phyloP scores from a whole-genome alignment of 345 rosid genomes.

The Kandelia obovata region DNA sequence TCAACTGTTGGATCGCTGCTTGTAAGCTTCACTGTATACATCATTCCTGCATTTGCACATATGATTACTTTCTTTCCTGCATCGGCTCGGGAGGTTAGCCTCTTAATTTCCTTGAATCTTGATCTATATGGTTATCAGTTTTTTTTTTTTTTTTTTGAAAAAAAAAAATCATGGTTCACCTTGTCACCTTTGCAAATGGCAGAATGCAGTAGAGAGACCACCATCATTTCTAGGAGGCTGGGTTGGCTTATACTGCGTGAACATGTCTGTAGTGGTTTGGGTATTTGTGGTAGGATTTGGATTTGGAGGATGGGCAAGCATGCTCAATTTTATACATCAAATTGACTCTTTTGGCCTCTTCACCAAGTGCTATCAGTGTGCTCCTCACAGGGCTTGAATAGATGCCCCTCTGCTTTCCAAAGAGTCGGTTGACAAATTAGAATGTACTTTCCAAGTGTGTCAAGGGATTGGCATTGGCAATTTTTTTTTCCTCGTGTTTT shows the following conservation, averaged over 20 bases:
- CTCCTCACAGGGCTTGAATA: slow-evolving; percentile 59
- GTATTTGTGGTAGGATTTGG: slow-evolving; percentile 90
- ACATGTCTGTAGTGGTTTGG: slow-evolving; percentile 84
- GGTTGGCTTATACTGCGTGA: slow-evolving; percentile 66
- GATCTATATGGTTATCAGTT: neutral
- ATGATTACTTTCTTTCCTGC: slow-evolving; percentile 85
- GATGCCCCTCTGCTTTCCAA: neutral
- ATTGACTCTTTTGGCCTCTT: slow-evolving; percentile 78
- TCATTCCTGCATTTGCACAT: slow-evolving; percentile 86
- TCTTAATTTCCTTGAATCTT: neutral
- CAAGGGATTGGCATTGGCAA: slow-evolving; percentile 45
- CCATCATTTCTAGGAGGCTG: slow-evolving; percentile 74
- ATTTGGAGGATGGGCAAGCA: slow-evolving; percentile 98
- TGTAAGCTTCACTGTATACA: slow-evolving; percentile 94
- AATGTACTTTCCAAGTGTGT: slow-evolving; percentile 38
- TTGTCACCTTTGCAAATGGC: slow-evolving; percentile 2
- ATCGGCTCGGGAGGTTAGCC: slow-evolving; percentile 71
- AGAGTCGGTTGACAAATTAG: slow-evolving; percentile 16
- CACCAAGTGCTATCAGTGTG: slow-evolving; percentile 94
- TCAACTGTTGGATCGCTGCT: slow-evolving; percentile 95
- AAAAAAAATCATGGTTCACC: neutral
- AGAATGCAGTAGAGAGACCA: slow-evolving; percentile 94
- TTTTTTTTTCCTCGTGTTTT: slow-evolving; percentile 7
- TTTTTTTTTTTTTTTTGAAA: neutral
- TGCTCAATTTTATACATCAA: slow-evolving; percentile 87